Evolutionary conservation across 352 stramenopile genomes (phyloP).

Genomic region (Pythium oligandrum): DNA sequence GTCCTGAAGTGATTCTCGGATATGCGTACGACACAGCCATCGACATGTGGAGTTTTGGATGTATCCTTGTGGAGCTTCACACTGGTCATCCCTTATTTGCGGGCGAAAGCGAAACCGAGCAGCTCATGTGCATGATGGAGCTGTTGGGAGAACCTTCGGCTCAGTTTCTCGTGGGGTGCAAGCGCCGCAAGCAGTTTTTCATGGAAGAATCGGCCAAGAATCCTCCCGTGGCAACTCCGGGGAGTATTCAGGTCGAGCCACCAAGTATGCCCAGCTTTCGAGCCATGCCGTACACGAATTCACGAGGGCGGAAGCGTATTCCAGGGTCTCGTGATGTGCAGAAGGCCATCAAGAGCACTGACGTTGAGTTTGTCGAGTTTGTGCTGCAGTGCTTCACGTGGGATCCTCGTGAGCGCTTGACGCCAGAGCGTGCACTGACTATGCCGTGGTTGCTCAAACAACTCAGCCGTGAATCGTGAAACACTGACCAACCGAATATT

Average conservation of each 20-base stretch:
- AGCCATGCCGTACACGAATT: constrained; percentile 56
- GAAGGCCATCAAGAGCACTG: constrained; percentile 33
- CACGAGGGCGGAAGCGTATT: constrained; percentile 41
- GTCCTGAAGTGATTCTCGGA: constrained; percentile 96
- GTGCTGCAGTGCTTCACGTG: constrained; percentile 62
- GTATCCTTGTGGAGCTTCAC: constrained; percentile 79
- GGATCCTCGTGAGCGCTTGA: constrained; percentile 56
- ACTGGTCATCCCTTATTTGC: constrained; percentile 83
- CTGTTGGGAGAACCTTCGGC: constrained; percentile 46
- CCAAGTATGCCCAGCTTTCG: constrained; percentile 12
- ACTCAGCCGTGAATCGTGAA: neutral
- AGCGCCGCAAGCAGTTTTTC: constrained; percentile 66
- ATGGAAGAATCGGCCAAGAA: constrained; percentile 21
- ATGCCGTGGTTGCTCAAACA: constrained; percentile 50
- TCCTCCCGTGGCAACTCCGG: neutral
- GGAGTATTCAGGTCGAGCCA: neutral
- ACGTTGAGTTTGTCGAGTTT: constrained; percentile 55
- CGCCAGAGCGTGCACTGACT: constrained; percentile 41
- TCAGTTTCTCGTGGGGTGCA: constrained; percentile 42
- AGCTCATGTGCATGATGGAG: constrained; percentile 87
- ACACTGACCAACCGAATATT: too few relatives aligned
- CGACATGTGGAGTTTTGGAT: constrained; percentile 90
- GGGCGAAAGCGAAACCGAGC: constrained; percentile 76
- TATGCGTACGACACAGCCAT: constrained; percentile 72
- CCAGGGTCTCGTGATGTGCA: constrained; percentile 34